Evolutionary conservation across 768 basidiomycete species (phyloP), one percentile per base, ranked within the genome.

Genomic region (button mushroom (Agaricus bisporus)): DNA sequence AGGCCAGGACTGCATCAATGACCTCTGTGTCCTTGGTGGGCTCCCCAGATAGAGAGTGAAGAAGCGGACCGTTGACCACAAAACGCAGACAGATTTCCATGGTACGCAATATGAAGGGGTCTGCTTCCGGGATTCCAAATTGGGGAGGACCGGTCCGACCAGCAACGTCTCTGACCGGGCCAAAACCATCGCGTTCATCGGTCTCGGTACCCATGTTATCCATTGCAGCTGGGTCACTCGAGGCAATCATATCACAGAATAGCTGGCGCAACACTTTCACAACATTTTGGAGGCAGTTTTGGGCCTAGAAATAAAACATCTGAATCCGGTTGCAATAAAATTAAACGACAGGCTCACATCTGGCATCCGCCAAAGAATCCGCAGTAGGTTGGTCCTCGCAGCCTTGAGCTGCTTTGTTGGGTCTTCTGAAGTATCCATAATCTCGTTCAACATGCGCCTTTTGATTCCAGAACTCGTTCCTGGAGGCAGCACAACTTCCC

Each of bases 21-120:
- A 91, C 65, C 14, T 83, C 74, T 61, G 76, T 78, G 60, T 91
- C 85, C 22, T 80, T 80, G 18, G 83, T 80, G 1, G 77, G 72
- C 58, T 85, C 80, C 4, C 73, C 78, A 2, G 78, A 77, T 5
- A 74, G 63, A 11, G 82, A 81, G 55, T 83, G 84, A 32, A 91
- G 66, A 43, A 79, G 70, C 17, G 86, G 85, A n/a, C 80, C 78
- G 18, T 78, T 69, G 2, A 85, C 73, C 26, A 90, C 72, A 59
- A 88, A 80, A 15, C 75, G 62, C 37, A 88, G 63, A 62, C 82
- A 89, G 20, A 78, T 66, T 45, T 79, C 73, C 35, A 76, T 64
- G 20, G 81, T 69, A 48, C 64, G 68, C 9, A 66, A 68, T 29
- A 41, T 17, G 42, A 39, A 54, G 26, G 46, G 36, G 38, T 47